phyloP scores from a whole-genome alignment of 352 stramenopile genomes.

The Globisporangium solare region DNA sequence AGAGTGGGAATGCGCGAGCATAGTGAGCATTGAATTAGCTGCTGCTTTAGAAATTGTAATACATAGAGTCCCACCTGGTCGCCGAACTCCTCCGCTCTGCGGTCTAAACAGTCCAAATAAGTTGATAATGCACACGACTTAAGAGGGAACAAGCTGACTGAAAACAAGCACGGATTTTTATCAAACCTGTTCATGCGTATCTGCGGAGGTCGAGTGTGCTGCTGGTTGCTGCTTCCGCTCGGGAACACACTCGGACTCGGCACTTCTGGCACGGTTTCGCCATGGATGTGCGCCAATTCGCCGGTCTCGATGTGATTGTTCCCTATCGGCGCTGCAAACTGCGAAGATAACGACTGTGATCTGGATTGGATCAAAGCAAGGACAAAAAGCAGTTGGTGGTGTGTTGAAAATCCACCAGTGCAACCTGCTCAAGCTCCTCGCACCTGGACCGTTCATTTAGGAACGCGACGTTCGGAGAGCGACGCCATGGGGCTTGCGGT shows the following conservation, averaged over 20 bases:
- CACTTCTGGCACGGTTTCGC: slow-evolving; percentile 4
- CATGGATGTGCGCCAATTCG: slow-evolving; percentile 1
- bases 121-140: neutral
- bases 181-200: slow-evolving; percentile 14
- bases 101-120: slow-evolving; percentile 19
- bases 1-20: neutral
- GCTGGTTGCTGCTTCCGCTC: slow-evolving; percentile 13
- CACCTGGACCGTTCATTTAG: slow-evolving; percentile 38
- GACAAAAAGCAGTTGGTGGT: neutral
- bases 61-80: slow-evolving; percentile 17
- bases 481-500: slow-evolving; percentile 22
- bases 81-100: slow-evolving; percentile 45
- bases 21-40: neutral
- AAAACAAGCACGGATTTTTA: neutral
- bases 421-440: neutral
- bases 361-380: slow-evolving; percentile 2
- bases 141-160: neutral
- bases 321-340: slow-evolving; percentile 16
- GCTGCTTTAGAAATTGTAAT: neutral
- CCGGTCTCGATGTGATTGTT: slow-evolving; percentile 11
- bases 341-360: slow-evolving; percentile 24
- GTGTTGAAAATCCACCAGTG: neutral
- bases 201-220: slow-evolving; percentile 4
- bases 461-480: slow-evolving; percentile 26
- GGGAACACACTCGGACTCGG: neutral